Evolutionary conservation across 495 filamentous ascomycete species (phyloP).

Genomic region (Hypomontagnella monticulosa): DNA sequence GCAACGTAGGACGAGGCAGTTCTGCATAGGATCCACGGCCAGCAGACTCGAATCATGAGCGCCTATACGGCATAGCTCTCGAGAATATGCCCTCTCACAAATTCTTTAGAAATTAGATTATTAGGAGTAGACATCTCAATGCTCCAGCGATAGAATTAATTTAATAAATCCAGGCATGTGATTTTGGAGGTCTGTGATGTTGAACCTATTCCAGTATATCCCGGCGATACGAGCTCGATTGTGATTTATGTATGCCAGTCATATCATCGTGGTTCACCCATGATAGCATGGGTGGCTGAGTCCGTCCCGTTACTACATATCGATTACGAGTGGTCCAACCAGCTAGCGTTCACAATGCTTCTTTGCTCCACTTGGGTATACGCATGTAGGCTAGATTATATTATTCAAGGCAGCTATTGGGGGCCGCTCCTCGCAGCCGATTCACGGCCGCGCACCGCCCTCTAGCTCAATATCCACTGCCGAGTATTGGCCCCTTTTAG

Average conservation of each 20-base stretch:
- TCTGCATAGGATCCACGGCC: neutral
- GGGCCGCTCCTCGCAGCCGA: slow-evolving; percentile 7
- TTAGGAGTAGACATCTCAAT: neutral
- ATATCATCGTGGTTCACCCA: too few species aligned
- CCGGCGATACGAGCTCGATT: too few species aligned
- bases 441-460: slow-evolving; percentile 12
- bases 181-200: too few species aligned
- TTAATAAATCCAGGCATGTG: too few species aligned
- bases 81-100: neutral
- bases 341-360: too few species aligned
- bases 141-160: neutral
- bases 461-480: slow-evolving; percentile 10
- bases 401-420: slow-evolving; percentile 6
- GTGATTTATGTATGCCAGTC: too few species aligned
- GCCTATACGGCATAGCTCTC: neutral
- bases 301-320: too few species aligned
- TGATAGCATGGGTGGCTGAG: too few species aligned
- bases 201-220: too few species aligned
- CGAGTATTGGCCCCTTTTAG: slow-evolving; percentile 8
- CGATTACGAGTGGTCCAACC: too few species aligned
- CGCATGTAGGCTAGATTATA: neutral
- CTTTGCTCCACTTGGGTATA: too few species aligned
- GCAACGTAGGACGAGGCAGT: neutral
- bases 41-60: neutral
- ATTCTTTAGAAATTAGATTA: too few species aligned